A percentile compares a stretch with the other conserved stretches of the same genome.
Evolutionary conservation across 23 red algal genomes (phyloP).

Genomic region (Gracilaria gracilis): DNA sequence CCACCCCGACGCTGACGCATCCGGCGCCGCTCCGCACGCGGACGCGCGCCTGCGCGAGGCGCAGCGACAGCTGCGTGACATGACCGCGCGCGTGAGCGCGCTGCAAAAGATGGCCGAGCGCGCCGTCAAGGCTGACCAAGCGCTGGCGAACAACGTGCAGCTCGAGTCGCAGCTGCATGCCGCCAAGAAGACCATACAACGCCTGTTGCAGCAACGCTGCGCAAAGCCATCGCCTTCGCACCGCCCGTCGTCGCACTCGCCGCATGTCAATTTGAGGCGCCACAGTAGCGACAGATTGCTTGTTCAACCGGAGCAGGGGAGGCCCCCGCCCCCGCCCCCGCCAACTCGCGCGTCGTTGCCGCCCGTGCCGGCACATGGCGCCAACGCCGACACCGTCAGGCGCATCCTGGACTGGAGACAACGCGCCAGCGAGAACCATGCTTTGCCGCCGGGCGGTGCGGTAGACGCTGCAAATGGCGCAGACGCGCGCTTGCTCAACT

Average conservation of each 20-base stretch:
- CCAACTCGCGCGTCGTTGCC: background rate
- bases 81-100: constrained; percentile 37
- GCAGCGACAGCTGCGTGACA: constrained; percentile 12
- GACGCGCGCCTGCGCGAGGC: constrained; percentile 32
- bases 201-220: constrained; percentile 54
- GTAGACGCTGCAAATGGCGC: background rate
- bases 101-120: constrained; percentile 37
- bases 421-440: constrained; percentile 5
- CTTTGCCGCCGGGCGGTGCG: background rate
- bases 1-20: background rate
- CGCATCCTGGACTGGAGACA: constrained; percentile 61
- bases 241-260: background rate
- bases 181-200: constrained; percentile 66
- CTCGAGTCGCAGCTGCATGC: constrained; percentile 31
- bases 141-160: constrained; percentile 23
- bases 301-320: no score
- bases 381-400: constrained; percentile 27
- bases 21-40: background rate
- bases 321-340: background rate
- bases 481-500: background rate
- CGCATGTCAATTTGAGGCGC: background rate
- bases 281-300: background rate
- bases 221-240: background rate
- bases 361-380: background rate
- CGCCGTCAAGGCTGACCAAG: constrained; percentile 14